Evolutionary conservation across 345 rosid species (phyloP).

Genomic region (Camelina hispida): DNA sequence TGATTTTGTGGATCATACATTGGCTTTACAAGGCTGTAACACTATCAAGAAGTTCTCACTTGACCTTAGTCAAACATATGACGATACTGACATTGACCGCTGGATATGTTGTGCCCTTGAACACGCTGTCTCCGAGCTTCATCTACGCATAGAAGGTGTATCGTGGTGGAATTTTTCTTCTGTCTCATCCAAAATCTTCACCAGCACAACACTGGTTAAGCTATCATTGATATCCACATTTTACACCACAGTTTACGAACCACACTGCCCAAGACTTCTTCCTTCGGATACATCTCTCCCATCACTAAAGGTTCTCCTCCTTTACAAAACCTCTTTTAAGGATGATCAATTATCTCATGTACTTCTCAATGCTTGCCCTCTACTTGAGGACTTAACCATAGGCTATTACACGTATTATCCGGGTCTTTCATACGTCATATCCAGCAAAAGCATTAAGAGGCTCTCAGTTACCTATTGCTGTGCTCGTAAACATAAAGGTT

Average conservation of each 20-base stretch:
- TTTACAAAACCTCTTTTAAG: background rate
- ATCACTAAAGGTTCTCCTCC: background rate
- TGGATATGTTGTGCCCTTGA: background rate
- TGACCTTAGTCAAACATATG: too few relatives aligned
- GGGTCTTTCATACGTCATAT: background rate
- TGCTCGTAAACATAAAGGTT: background rate
- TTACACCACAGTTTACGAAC: too few relatives aligned
- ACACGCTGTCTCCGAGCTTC: background rate
- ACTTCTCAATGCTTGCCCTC: background rate
- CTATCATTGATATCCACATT: background rate
- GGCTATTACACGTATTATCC: background rate
- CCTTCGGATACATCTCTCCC: background rate
- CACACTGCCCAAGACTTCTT: background rate
- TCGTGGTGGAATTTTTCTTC: too few relatives aligned
- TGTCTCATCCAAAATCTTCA: background rate
- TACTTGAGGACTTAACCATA: background rate
- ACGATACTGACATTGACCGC: background rate
- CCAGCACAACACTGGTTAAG: background rate
- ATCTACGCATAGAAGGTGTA: background rate
- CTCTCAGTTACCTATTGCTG: background rate
- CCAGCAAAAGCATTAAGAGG: background rate
- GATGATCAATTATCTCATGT: background rate
- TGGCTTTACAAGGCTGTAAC: background rate
- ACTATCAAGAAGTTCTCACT: background rate
- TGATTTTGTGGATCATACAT: background rate